Base-by-base conservation (phyloP, 305 asterid species). In the Fraxinus velutina region DNA sequence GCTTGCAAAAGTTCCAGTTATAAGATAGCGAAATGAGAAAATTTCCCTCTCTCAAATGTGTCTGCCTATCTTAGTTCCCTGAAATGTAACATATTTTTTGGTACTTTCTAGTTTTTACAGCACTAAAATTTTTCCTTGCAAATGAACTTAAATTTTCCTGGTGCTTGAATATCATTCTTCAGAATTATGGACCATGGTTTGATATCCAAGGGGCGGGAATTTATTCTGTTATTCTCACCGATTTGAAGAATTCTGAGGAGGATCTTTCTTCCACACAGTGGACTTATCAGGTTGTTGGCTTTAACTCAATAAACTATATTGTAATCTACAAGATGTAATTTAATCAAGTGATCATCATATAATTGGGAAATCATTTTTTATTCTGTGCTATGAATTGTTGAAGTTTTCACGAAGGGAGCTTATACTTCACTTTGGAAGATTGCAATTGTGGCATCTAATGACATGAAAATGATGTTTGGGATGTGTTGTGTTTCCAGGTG, bases 101-200 rank as follows among this genome's bases (percentile, higher is more conserved):
- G 37, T 27, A 27, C 73, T 12, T 22, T 64, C 12, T 27, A 7
- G 24, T 2, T 60, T 60, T 6, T 62, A 62, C 6, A 21, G 1
- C 17, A 27, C n/a, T 24, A 0, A 21, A 1, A 0, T 0, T 60
- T 21, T 60, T 21, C 12, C 70, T 30, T 12, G 36, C 37, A 22
- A 66, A 12, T 27, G 73, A 75, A 39, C 30, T 76, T 34, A 42
- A 76, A 72, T 71, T 4, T 81, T 64, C 80, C 24, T 37, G 47
- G 57, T 82, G 76, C 57, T 73, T 50, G 70, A 50, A 75, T 82
- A 13, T 75, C 34, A 70, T 79, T 76, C 81, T 80, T 70, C 89
- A 93, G 97, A 93, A 93, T 85, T 92, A 90, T 72, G 97, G 97
- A 70, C 93, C 97, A 24, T 92, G 96, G 97, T 92, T 92, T 64